Conservation (phyloP, 352 stramenopile genomes). For the Nothophytophthora sp. region DNA sequence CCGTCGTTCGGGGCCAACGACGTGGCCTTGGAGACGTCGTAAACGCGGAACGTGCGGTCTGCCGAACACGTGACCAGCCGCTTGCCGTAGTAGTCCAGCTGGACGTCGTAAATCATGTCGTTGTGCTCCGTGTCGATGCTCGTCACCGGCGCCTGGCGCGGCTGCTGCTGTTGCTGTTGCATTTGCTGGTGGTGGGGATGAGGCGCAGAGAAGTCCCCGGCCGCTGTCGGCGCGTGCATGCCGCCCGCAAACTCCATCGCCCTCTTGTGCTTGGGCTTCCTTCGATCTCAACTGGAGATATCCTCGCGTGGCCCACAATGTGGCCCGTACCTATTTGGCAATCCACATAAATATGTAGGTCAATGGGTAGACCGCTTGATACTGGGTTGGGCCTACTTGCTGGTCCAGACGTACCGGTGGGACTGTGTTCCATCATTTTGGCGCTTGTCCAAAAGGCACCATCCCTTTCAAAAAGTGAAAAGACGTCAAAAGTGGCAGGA, state of each 20-base stretch:
- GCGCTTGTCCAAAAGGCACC: too few relatives aligned
- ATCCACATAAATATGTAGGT: neutral
- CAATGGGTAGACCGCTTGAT: neutral
- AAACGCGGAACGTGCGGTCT: constrained; percentile 85
- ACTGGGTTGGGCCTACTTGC: neutral
- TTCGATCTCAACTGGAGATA: too few relatives aligned
- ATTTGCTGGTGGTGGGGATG: constrained; percentile 6
- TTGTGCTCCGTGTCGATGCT: constrained; percentile 89
- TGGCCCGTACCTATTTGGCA: neutral
- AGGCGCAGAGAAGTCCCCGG: constrained; percentile 11
- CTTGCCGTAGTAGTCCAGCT: constrained; percentile 90
- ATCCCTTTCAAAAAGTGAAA: neutral
- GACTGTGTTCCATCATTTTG: too few relatives aligned
- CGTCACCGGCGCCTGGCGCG: constrained; percentile 40
- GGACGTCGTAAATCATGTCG: constrained; percentile 90
- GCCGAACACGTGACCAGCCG: constrained; percentile 79
- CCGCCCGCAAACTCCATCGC: constrained; percentile 23
- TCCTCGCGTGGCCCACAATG: neutral
- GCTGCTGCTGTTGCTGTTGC: constrained; percentile 19
- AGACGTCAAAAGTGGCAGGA: constrained; percentile 13
- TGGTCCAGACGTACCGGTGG: neutral
- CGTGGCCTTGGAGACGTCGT: constrained; percentile 71
- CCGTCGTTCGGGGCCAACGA: constrained; percentile 10
- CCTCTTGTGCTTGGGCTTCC: too few relatives aligned
- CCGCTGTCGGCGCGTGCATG: constrained; percentile 1